These are phyloP conservation scores for Arthrobotrys iridis DNA, from an alignment of 2,329 filamentous ascomycete species.

Conservation along the genomic window DNA sequence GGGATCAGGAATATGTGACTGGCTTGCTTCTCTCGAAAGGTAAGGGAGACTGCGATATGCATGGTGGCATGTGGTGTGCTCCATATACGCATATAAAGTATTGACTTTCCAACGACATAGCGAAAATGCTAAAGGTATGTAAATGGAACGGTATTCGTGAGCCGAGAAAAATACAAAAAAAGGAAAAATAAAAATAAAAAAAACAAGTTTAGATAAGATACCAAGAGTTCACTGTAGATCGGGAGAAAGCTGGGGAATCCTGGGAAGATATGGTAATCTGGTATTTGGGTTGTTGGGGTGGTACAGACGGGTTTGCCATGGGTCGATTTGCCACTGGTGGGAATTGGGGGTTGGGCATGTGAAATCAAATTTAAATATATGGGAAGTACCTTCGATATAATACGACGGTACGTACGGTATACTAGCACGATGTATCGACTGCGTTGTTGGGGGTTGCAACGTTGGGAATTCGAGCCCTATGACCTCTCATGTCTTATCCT, in stretches of 20 bases:
- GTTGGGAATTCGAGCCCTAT: conserved; percentile 27
- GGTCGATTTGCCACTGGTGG: conserved; percentile 16
- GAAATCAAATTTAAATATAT: neutral
- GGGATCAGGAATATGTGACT: conserved; percentile 1
- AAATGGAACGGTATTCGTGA: conserved; percentile 7
- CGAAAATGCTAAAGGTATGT: neutral
- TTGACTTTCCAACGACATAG: neutral
- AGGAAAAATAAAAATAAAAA: neutral
- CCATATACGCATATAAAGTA: conserved; percentile 2
- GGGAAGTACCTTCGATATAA: conserved; percentile 8
- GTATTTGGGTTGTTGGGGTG: conserved; percentile 10
- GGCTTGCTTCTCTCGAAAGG: conserved; percentile 2
- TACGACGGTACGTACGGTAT: neutral
- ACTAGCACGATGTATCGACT: neutral
- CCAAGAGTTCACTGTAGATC: neutral
- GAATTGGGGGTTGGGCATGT: neutral
- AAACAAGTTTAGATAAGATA: conserved; percentile 22
- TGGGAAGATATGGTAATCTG: neutral
- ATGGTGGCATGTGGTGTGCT: conserved; percentile 17
- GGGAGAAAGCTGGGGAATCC: conserved; percentile 50
- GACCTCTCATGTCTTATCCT: conserved; percentile 42
- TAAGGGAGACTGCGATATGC: conserved; percentile 5
- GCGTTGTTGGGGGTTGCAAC: conserved; percentile 20
- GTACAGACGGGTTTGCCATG: conserved; percentile 1
- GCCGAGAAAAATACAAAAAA: neutral